Evolutionary conservation across 257 asterid species (phyloP), one percentile per base, ranked within the genome.

Genomic region (Jasminum sambac): DNA sequence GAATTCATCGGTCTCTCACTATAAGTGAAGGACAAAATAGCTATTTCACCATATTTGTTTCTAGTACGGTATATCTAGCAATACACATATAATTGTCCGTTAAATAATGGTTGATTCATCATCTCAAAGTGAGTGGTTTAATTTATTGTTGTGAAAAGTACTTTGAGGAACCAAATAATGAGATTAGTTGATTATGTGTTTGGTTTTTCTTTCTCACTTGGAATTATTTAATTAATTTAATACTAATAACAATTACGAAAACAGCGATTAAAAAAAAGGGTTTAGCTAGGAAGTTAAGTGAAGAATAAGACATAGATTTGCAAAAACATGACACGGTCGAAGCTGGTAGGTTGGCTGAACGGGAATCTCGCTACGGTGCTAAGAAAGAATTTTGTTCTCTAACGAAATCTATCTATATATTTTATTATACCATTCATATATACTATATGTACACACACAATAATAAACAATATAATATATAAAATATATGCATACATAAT

Each of bases 321-420:
- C 62, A 23, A 11, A 55, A 55, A 55, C 62, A 21, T 23, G 14
- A 55, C 34, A 55, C 62, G 72, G 79, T 77, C 71, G 81, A 80
- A 39, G 39, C 16, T 65, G 60, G 75, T 80, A 72, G 82, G 81
- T 74, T 77, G 71, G 69, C 43, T 68, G 74, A 44, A 84, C 92
- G 95, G 89, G 96, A 90, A 85, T 90, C 96, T 74, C 88, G 95
- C 89, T 80, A 69, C 77, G 78, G 85, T 84, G 86, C 77, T 75
- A 50, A 66, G 44, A 74, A 85, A 84, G 19, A 57, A 63, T 71
- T 81, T 55, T 55, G 62, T 55, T 75, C 36, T 74, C 44, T 77
- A 80, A 79, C 77, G 74, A 64, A 30, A 30, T n/a, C n/a, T n/a
- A 17, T 69, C 65, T n/a, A 5, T 48, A 16, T 52, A 10, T 19